Base-by-base conservation (phyloP, 1,284 basidiomycete species). In the Mycosarcoma maydis region DNA sequence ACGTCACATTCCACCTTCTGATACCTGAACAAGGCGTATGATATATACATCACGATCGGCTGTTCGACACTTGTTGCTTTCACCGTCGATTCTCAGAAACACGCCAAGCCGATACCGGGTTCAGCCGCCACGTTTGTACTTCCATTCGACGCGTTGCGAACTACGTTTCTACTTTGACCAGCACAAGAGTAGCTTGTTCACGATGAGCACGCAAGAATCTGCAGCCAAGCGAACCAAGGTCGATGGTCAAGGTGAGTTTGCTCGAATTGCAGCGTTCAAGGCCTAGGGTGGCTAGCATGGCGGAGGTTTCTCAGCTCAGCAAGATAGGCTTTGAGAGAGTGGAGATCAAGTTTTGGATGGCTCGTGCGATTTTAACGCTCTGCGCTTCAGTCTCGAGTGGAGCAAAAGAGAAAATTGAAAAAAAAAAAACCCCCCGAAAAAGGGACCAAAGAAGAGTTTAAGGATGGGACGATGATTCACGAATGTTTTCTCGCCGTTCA, bases 221-320 rank as follows among this genome's bases (percentile, higher is more conserved):
- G 41, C 32, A 16, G 16, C 62, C 3, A 66, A 66, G 40, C 41
- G 62, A 22, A 14, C 23, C 29, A 66, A 59, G 48, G 39, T 48
- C 8, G 51, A 59, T 41, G 51, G 51, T 22, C 62, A 66, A 55
- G 62, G 62, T 66, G 39, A 59, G 62, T 54, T 14, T 26, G 14
- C 5, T 40, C 10, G 23, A 19, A 14, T 20, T n/a, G 14, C 6
- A 36, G 43, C n/a, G 33, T 34, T n/a, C 13, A n/a, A n/a, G n/a
- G n/a, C n/a, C n/a, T n/a, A n/a, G n/a, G n/a, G n/a, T n/a, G n/a
- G n/a, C n/a, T n/a, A n/a, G n/a, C n/a, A n/a, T n/a, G n/a, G n/a
- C n/a, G n/a, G n/a, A n/a, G n/a, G n/a, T n/a, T n/a, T n/a, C n/a
- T n/a, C n/a, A n/a, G n/a, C n/a, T n/a, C n/a, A n/a, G n/a, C n/a